phyloP scores from a whole-genome alignment of 305 asterid species.

The Plantago coronopus region DNA sequence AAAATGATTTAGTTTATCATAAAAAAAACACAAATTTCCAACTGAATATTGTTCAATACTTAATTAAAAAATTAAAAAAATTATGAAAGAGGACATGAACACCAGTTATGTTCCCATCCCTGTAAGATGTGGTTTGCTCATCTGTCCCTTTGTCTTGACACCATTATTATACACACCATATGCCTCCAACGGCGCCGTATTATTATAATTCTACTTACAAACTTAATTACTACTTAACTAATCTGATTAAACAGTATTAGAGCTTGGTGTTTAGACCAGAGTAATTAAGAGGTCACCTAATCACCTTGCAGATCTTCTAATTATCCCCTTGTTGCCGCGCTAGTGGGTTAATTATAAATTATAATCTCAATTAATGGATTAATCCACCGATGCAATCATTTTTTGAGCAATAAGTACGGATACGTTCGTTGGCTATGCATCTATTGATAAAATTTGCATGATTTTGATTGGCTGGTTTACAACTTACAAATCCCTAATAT shows the following conservation, averaged over 20 bases:
- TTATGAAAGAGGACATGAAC: neutral
- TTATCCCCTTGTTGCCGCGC: neutral
- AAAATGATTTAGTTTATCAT: too few relatives aligned
- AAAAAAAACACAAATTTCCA: too few relatives aligned
- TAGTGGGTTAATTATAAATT: too few relatives aligned
- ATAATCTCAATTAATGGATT: too few relatives aligned
- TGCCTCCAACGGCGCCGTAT: constrained; percentile 7
- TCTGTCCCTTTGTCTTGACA: constrained; percentile 9
- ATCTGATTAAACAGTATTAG: too few relatives aligned
- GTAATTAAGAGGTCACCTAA: neutral
- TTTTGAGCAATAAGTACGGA: constrained; percentile 3
- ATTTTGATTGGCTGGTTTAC: neutral
- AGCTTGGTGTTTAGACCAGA: neutral
- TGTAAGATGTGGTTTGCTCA: constrained; percentile 4
- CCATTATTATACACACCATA: constrained; percentile 2
- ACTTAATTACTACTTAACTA: too few relatives aligned
- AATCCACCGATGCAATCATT: neutral
- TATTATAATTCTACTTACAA: too few relatives aligned
- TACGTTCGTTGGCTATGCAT: neutral
- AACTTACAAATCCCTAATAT: neutral
- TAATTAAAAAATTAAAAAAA: neutral
- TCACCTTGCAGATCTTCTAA: neutral
- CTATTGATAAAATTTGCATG: neutral
- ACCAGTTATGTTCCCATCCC: constrained; percentile 8
- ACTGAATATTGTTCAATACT: too few relatives aligned